A percentile compares a stretch with the other conserved stretches of the same genome.
Conservation (phyloP, 2,329 filamentous ascomycete species). For the Passalora sequoiae region DNA sequence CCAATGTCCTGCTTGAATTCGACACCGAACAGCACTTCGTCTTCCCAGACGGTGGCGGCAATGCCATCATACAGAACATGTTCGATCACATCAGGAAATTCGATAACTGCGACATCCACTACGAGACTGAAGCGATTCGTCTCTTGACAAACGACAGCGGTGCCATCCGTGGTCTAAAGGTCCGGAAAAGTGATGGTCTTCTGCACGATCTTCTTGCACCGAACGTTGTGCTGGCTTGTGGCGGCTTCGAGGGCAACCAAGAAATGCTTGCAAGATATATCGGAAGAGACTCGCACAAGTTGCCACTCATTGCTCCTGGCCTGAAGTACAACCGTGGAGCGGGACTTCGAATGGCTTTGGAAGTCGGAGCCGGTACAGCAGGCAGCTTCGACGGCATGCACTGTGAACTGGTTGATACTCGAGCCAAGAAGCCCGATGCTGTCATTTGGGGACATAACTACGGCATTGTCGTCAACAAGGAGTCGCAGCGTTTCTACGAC, state of each 20-base stretch:
- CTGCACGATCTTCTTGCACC: constrained; percentile 33
- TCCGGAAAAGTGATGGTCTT: constrained; percentile 37
- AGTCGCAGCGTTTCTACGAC: constrained; percentile 71
- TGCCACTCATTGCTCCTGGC: constrained; percentile 40
- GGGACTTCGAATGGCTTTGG: constrained; percentile 39
- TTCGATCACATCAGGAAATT: constrained; percentile 36
- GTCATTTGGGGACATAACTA: constrained; percentile 42
- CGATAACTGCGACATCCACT: constrained; percentile 34
- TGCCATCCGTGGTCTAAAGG: constrained; percentile 35
- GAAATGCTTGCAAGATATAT: constrained; percentile 41
- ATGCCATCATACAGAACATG: constrained; percentile 37
- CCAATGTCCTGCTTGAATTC: constrained; percentile 40
- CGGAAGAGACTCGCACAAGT: constrained; percentile 36
- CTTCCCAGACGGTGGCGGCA: constrained; percentile 38
- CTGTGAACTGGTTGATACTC: constrained; percentile 40
- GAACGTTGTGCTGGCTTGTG: constrained; percentile 39
- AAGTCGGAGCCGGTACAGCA: constrained; percentile 39
- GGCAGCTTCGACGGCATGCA: constrained; percentile 42
- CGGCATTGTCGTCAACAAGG: constrained; percentile 41
- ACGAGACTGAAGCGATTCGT: constrained; percentile 38
- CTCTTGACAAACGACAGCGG: constrained; percentile 35
- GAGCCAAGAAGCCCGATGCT: constrained; percentile 40
- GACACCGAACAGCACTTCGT: constrained; percentile 40
- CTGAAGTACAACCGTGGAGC: constrained; percentile 39
- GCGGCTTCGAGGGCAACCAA: constrained; percentile 40